Base-by-base conservation (phyloP, 1,284 basidiomycete genomes). In the Wallemia hederae region DNA sequence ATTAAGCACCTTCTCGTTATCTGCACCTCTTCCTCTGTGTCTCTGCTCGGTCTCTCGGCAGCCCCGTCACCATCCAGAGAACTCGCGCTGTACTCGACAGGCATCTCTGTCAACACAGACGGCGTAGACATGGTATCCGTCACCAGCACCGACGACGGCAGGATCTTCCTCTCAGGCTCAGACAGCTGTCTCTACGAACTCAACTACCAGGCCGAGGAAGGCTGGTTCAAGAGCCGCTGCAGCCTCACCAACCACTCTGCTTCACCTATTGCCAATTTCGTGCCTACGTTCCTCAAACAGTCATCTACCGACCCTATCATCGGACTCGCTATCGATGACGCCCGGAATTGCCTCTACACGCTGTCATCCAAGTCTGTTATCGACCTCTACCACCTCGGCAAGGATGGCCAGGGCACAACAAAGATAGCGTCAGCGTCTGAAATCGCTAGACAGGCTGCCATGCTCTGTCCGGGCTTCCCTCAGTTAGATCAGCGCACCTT, bases 141-240 rank as follows among this genome's bases (percentile, higher is more conserved):
- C 60, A 75, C 78, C 61, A 84, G 86, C 11, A 89, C 85, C 0
- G 69, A 76, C 24, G 78, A 82, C 31, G 94, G 92, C 25, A 78
- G 91, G 60, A 85, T 97, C 65, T 96, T 98, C 72, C 84, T 91
- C 79, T 78, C 78, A 61, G 90, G 90, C 14, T 76, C 77, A 19
- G 89, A 96, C 70, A 87, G 88, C 24, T 82, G 83, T 68, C 72
- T 97, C 55, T 96, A 94, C 70, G 94, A 97, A 71, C 73, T 98
- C 59, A 82, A 86, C 67, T 98, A 98, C 70, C 85, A 89, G 67
- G 81, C 85, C 63, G 82, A 78, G 64, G 85, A 91, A 67, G 85
- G 85, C 1, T 96, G 90, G 90, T 92, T 96, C 72, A 85, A 81
- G 61, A 88, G 87, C 67, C 67, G 73, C 64, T 67, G 71, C 59